phyloP scores from a whole-genome alignment of 768 basidiomycete genomes.

The Tephrocybe sp. region DNA sequence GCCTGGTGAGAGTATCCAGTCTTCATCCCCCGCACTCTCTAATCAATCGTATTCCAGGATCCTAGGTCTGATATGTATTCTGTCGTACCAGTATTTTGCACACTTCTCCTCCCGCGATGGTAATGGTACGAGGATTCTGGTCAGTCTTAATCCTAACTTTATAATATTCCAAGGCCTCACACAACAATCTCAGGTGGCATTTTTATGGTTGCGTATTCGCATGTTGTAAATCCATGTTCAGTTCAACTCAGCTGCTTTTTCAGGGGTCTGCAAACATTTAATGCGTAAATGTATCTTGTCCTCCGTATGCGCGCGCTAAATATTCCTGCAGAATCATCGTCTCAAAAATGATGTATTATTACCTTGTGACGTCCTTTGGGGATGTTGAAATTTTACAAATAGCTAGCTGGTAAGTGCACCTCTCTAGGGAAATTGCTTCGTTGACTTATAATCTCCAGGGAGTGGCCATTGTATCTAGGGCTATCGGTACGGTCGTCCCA shows the following conservation, averaged over 20 bases:
- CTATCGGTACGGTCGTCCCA: background rate
- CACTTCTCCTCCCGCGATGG: background rate
- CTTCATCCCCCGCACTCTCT: background rate
- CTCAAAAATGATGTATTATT: background rate
- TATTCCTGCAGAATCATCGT: background rate
- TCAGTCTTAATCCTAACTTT: background rate
- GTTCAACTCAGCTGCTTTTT: background rate
- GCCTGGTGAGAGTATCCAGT: background rate
- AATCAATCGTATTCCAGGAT: background rate
- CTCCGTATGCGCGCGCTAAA: background rate
- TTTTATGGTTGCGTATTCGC: too few species aligned
- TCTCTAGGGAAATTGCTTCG: too few species aligned
- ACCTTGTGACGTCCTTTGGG: background rate
- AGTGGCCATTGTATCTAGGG: background rate
- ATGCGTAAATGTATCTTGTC: background rate
- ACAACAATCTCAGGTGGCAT: background rate
- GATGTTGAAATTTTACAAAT: background rate
- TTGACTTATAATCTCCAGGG: background rate
- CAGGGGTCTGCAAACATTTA: background rate
- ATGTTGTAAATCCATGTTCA: too few species aligned
- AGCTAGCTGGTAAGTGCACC: background rate
- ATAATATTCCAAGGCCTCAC: background rate
- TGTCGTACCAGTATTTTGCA: background rate
- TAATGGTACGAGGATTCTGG: background rate
- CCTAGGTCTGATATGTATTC: background rate